Conservation (phyloP, 2,329 filamentous ascomycete genomes). For the Chaetomium sp. region DNA sequence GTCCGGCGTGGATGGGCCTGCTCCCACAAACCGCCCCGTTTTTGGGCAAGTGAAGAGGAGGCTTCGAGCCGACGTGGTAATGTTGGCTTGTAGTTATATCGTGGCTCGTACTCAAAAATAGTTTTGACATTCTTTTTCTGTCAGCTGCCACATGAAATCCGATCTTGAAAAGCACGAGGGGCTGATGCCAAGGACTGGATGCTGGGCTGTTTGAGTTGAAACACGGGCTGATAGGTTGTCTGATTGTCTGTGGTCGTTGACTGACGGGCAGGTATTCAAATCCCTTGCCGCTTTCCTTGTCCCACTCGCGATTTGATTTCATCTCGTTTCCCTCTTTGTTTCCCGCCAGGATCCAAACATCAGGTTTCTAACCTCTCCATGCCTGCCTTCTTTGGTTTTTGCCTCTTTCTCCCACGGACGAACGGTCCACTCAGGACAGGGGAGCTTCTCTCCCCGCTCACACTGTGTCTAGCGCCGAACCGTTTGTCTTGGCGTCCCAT, state of each 20-base stretch:
- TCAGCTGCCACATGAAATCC: background rate
- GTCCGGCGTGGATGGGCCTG: background rate
- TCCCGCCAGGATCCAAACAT: background rate
- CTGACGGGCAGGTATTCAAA: background rate
- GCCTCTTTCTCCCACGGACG: background rate
- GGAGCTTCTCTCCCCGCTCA: background rate
- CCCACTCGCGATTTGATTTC: background rate
- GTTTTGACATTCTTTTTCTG: background rate
- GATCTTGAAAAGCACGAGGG: background rate
- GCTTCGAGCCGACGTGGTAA: background rate
- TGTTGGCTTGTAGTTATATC: background rate
- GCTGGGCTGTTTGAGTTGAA: conserved; percentile 4
- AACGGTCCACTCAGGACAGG: background rate
- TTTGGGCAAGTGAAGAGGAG: background rate
- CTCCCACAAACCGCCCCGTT: background rate
- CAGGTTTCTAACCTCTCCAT: background rate
- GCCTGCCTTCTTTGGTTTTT: background rate
- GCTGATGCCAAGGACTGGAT: conserved; percentile 4
- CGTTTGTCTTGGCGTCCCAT: conserved; percentile 22
- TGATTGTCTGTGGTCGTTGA: background rate
- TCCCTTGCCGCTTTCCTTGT: background rate
- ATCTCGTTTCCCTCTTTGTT: background rate
- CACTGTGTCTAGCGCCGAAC: conserved; percentile 17
- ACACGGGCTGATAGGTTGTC: no score
- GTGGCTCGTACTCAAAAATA: background rate